phyloP scores from a whole-genome alignment of 768 basidiomycete genomes.

The Pisolithus marmoratus region DNA sequence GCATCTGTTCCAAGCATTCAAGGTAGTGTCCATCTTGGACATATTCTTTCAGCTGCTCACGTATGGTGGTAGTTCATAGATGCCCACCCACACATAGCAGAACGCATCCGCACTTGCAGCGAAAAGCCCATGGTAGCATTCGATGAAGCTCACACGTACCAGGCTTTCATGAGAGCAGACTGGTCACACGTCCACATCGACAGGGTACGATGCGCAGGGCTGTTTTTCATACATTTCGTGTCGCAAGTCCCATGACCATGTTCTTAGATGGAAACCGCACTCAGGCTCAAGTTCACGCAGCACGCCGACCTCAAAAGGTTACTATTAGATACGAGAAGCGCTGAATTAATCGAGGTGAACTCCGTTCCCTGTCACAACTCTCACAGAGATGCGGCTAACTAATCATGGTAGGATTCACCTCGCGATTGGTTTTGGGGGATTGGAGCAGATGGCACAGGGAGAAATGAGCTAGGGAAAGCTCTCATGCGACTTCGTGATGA shows the following conservation, averaged over 20 bases:
- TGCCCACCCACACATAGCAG: slow-evolving; percentile 56
- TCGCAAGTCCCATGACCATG: neutral
- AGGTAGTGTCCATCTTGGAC: slow-evolving; percentile 30
- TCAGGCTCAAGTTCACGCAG: slow-evolving; percentile 68
- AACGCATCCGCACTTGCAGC: slow-evolving; percentile 61
- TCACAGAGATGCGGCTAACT: neutral
- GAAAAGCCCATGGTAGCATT: slow-evolving; percentile 58
- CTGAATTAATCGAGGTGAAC: slow-evolving; percentile 61
- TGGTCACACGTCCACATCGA: slow-evolving; percentile 64
- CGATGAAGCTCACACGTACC: slow-evolving; percentile 63
- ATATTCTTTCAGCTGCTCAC: neutral
- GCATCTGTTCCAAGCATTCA: slow-evolving; percentile 74
- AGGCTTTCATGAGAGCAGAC: slow-evolving; percentile 54
- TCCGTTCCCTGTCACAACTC: slow-evolving; percentile 6
- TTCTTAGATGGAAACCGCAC: slow-evolving; percentile 54
- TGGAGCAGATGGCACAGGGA: slow-evolving; percentile 59
- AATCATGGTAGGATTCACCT: slow-evolving; percentile 50
- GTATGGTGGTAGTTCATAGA: slow-evolving; percentile 45
- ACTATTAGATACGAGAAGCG: slow-evolving; percentile 60
- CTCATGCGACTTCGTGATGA: slow-evolving; percentile 56
- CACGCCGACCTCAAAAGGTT: slow-evolving; percentile 52
- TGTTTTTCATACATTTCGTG: neutral
- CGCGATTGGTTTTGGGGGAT: slow-evolving; percentile 75
- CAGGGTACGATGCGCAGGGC: slow-evolving; percentile 35
- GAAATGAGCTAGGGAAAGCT: slow-evolving; percentile 69